phyloP scores from a whole-genome alignment of 2,329 filamentous ascomycete genomes.

The Fusarium annulatum region DNA sequence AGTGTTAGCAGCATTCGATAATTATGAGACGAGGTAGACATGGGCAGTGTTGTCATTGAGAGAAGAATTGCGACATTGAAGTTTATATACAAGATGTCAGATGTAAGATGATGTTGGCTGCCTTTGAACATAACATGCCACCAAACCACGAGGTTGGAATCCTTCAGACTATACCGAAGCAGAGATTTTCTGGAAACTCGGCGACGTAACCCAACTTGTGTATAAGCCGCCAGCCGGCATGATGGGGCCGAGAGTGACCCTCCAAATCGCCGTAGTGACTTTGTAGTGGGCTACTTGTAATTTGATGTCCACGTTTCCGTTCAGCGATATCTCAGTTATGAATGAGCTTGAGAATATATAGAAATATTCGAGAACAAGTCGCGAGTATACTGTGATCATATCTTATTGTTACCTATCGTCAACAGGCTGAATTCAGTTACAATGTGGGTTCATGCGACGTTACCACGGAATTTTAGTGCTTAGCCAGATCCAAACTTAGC shows the following conservation, averaged over 20 bases:
- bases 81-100: not conserved
- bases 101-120: not conserved
- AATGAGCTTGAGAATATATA: not conserved
- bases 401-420: not conserved
- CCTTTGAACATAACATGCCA: not conserved
- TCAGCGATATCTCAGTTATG: not conserved
- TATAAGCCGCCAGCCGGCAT: conserved; percentile 2
- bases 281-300: not conserved
- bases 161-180: not conserved
- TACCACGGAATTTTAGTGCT: conserved; percentile 7
- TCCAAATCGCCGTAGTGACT: not conserved
- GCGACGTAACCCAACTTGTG: not conserved
- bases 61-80: conserved; percentile 15
- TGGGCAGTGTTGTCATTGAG: conserved; percentile 10
- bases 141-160: not conserved
- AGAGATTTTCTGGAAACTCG: conserved; percentile 8
- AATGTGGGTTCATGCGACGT: conserved; percentile 12
- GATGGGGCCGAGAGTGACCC: conserved; percentile 16
- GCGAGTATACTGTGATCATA: too few relatives aligned
- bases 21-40: not conserved
- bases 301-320: not conserved
- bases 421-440: not conserved
- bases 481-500: conserved; percentile 5
- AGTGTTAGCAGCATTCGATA: not conserved
- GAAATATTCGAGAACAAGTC: not conserved